Evolutionary conservation across 2,329 filamentous ascomycete species (phyloP).

Genomic region (Ophiocordyceps unilateralis): DNA sequence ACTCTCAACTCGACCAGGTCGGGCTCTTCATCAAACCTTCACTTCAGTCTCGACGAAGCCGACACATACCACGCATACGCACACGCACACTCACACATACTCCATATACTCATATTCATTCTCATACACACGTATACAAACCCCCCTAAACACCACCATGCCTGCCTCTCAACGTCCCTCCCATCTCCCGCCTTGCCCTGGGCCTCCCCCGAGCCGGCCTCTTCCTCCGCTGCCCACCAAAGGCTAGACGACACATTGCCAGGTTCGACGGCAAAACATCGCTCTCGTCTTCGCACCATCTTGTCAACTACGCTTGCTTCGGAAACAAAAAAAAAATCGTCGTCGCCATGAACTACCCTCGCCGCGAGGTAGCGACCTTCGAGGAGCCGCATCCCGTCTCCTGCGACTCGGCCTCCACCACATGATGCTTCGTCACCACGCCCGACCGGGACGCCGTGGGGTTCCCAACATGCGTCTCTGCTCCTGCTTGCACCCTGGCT

Average conservation of each 20-base stretch:
- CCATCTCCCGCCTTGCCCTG: constrained; percentile 50
- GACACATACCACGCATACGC: too few relatives aligned
- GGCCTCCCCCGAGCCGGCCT: constrained; percentile 46
- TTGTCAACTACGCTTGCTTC: too few relatives aligned
- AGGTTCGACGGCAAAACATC: neutral
- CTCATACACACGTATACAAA: neutral
- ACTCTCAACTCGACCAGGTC: neutral
- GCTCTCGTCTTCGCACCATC: too few relatives aligned
- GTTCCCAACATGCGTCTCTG: constrained; percentile 3
- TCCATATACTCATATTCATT: neutral
- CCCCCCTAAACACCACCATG: constrained; percentile 16
- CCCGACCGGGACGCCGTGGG: constrained; percentile 3
- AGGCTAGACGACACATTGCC: constrained; percentile 18
- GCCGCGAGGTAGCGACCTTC: neutral
- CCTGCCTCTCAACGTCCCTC: constrained; percentile 41
- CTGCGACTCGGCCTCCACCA: constrained; percentile 1
- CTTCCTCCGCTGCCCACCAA: constrained; percentile 48
- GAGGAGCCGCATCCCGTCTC: constrained; percentile 1
- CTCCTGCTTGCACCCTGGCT: constrained; percentile 3
- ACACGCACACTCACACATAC: too few relatives aligned
- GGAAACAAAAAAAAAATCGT: neutral
- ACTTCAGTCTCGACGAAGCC: too few relatives aligned
- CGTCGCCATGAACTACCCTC: neutral
- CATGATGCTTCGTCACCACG: constrained; percentile 2
- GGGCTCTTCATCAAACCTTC: neutral